Percentiles rank a stretch among this genome's conserved stretches.
These are phyloP conservation scores for Saturnispora sanitii DNA, from an alignment of 805 yeast genomes.

Conservation along the genomic window DNA sequence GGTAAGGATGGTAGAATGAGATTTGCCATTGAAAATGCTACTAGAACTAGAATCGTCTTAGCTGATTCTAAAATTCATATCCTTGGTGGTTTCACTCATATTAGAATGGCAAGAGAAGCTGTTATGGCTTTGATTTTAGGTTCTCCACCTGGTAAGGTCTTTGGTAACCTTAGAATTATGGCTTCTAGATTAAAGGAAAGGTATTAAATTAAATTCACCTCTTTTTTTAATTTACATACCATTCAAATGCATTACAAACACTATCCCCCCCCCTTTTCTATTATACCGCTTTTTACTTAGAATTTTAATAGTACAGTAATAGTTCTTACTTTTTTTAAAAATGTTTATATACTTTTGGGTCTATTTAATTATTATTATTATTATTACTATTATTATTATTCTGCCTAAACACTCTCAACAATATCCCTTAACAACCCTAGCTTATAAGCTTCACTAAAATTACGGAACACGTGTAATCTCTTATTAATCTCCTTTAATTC, in stretches of 20 bases:
- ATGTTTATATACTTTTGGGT: too few species aligned
- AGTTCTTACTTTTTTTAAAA: too few species aligned
- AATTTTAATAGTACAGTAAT: too few species aligned
- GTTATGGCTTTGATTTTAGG: slow-evolving; percentile 92
- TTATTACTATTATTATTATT: too few species aligned
- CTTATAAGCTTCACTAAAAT: slow-evolving; percentile 51
- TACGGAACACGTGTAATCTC: slow-evolving; percentile 40
- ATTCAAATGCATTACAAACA: too few species aligned
- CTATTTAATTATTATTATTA: too few species aligned
- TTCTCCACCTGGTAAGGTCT: slow-evolving; percentile 97
- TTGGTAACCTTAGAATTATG: slow-evolving; percentile 92
- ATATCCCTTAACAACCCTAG: slow-evolving; percentile 42
- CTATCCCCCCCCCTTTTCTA: not conserved
- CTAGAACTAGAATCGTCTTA: slow-evolving; percentile 92
- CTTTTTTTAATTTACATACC: not conserved
- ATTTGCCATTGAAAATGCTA: slow-evolving; percentile 97
- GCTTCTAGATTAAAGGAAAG: slow-evolving; percentile 97
- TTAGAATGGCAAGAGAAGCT: slow-evolving; percentile 96
- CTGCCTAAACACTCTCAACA: slow-evolving; percentile 16
- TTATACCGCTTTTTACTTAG: not conserved
- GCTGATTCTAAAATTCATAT: slow-evolving; percentile 97
- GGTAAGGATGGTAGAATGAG: slow-evolving; percentile 99
- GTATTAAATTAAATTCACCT: slow-evolving; percentile 35
- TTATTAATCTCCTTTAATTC: slow-evolving; percentile 34
- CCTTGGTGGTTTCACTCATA: slow-evolving; percentile 93